Conservation (phyloP, 345 rosid species). For the Brassica nigra region DNA sequence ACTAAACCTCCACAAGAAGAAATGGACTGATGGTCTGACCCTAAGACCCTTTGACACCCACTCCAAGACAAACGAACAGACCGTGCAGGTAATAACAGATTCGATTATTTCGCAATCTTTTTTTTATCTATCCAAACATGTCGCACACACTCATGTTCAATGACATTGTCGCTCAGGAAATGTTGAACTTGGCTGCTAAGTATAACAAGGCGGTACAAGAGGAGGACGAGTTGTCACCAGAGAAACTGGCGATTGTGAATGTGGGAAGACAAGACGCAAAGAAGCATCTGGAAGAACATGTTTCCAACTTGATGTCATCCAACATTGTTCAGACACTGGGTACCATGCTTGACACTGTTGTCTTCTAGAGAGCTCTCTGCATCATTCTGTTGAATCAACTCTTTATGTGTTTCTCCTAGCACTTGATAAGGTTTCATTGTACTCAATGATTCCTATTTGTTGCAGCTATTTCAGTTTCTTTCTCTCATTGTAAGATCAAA, state of each 20-base stretch:
- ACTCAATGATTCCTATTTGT: background rate
- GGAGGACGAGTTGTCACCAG: background rate
- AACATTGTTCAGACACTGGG: background rate
- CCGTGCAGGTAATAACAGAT: background rate
- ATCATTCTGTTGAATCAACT: background rate
- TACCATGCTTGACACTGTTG: background rate
- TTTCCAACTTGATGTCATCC: slow-evolving; percentile 1
- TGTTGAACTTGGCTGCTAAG: background rate
- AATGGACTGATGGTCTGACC: background rate
- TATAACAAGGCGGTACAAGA: background rate
- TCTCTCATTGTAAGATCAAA: background rate
- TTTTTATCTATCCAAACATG: background rate
- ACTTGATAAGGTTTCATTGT: background rate
- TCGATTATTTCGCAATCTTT: background rate
- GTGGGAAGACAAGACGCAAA: background rate
- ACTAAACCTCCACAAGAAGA: background rate
- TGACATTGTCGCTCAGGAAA: background rate
- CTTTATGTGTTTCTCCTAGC: background rate
- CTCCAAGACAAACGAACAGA: background rate
- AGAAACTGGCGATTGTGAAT: background rate
- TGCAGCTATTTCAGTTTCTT: background rate
- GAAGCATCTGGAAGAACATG: background rate
- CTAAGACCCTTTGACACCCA: background rate
- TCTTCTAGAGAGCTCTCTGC: background rate
- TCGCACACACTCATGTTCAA: background rate